phyloP scores from a whole-genome alignment of 176 grass and related monocot species.

The Hsuehochloa calcarea region DNA sequence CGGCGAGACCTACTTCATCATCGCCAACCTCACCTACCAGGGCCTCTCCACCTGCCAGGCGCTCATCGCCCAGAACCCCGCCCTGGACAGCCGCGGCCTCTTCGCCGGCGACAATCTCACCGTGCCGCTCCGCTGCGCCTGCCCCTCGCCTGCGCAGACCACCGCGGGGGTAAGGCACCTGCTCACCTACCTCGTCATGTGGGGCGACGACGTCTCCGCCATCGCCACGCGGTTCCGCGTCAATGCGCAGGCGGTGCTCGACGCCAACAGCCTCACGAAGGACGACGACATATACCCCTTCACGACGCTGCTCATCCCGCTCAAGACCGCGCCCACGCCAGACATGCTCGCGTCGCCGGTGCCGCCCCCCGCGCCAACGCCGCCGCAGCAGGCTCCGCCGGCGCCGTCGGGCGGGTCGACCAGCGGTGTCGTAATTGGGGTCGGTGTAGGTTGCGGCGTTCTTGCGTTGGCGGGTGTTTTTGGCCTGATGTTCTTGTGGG shows the following conservation, averaged over 20 bases:
- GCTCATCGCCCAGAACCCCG: conserved; percentile 72
- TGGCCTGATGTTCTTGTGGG: conserved; percentile 19
- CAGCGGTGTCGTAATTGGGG: conserved; percentile 46
- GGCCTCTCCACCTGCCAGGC: conserved; percentile 86
- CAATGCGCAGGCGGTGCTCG: conserved; percentile 18
- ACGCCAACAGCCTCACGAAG: conserved; percentile 50
- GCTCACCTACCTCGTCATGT: conserved; percentile 59
- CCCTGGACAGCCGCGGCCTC: conserved; percentile 24
- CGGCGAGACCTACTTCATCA: conserved; percentile 59
- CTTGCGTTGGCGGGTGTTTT: conserved; percentile 29
- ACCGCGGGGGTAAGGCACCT: conserved; percentile 46
- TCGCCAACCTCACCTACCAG: conserved; percentile 80
- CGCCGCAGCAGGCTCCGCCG: not conserved
- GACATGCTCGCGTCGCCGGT: conserved; percentile 42
- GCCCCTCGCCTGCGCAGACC: conserved; percentile 56
- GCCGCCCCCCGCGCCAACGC: conserved; percentile 30
- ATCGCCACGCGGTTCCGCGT: conserved; percentile 57
- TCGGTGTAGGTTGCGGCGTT: conserved; percentile 48
- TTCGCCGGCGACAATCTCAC: conserved; percentile 14
- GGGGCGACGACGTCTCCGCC: conserved; percentile 23
- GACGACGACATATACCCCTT: conserved; percentile 53
- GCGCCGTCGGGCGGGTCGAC: not conserved
- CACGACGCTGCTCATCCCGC: conserved; percentile 76
- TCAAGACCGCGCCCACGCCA: conserved; percentile 52
- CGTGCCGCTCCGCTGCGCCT: conserved; percentile 78